These are phyloP conservation scores for Pseudozyma flocculosa DNA, from an alignment of 1,284 basidiomycete genomes.

Conservation along the genomic window DNA sequence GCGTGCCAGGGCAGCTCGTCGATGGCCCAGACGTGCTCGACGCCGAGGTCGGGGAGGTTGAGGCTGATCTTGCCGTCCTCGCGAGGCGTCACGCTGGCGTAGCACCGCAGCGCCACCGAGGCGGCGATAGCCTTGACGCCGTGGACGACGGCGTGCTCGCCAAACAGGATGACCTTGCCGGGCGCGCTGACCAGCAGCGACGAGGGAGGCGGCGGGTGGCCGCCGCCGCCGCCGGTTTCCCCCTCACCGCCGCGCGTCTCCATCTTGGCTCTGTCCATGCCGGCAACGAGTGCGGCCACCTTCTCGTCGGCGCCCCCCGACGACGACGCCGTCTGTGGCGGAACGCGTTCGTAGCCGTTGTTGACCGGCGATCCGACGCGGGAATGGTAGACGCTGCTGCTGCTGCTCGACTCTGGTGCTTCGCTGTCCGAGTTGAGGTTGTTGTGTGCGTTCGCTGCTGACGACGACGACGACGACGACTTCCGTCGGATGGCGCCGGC, in stretches of 20 bases:
- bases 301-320: constrained; percentile 23
- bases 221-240: constrained; percentile 10
- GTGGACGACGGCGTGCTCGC: constrained; percentile 98
- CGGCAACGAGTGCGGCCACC: constrained; percentile 30
- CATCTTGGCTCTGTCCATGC: constrained; percentile 39
- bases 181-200: constrained; percentile 64
- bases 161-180: constrained; percentile 97
- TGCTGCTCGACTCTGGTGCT: background rate
- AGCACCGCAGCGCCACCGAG: constrained; percentile 91
- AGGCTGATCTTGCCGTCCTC: constrained; percentile 75
- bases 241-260: constrained; percentile 50
- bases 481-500: constrained; percentile 74
- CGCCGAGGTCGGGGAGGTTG: constrained; percentile 78
- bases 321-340: constrained; percentile 1
- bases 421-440: too few species aligned
- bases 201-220: constrained; percentile 18
- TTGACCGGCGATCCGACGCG: constrained; percentile 31
- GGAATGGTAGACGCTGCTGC: constrained; percentile 17
- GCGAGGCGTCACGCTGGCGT: constrained; percentile 76
- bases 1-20: constrained; percentile 79
- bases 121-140: constrained; percentile 95
- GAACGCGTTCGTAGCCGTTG: constrained; percentile 23
- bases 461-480: too few species aligned
- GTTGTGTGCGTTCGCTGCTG: too few species aligned
- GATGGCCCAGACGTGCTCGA: constrained; percentile 79